Conservation (phyloP, 164 flowering plant genomes). For the Cinnamomum chago region DNA sequence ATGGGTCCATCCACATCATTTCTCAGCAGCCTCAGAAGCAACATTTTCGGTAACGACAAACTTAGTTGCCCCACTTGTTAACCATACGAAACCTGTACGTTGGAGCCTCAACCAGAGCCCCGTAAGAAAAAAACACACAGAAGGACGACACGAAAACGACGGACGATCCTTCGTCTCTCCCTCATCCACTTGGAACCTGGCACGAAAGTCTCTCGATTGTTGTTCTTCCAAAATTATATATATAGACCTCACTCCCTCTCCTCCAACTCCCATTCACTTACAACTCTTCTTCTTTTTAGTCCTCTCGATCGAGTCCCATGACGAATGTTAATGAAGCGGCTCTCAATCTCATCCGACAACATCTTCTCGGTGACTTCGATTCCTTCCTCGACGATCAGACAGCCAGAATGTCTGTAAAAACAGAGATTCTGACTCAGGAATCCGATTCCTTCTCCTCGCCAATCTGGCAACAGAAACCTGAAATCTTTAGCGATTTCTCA, state of each 20-base stretch:
- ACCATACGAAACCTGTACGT: not conserved
- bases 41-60: no score
- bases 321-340: conserved; percentile 23
- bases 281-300: not conserved
- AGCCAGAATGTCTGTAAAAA: not conserved
- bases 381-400: conserved; percentile 5
- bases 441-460: not conserved
- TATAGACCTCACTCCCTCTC: not conserved
- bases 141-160: not conserved
- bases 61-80: no score
- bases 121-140: no score
- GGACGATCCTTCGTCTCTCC: not conserved
- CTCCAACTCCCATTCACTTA: not conserved
- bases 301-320: conserved; percentile 14
- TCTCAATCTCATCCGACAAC: conserved; percentile 29
- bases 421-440: not conserved
- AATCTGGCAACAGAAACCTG: not conserved
- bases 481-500: not conserved
- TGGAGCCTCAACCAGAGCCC: not conserved
- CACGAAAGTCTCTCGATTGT: not conserved
- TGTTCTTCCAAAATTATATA: not conserved
- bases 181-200: not conserved
- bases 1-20: no score
- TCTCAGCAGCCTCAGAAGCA: no score
- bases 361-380: conserved; percentile 29